Conservation (phyloP, 1,139 yeast species). For the Pichia terricola region DNA sequence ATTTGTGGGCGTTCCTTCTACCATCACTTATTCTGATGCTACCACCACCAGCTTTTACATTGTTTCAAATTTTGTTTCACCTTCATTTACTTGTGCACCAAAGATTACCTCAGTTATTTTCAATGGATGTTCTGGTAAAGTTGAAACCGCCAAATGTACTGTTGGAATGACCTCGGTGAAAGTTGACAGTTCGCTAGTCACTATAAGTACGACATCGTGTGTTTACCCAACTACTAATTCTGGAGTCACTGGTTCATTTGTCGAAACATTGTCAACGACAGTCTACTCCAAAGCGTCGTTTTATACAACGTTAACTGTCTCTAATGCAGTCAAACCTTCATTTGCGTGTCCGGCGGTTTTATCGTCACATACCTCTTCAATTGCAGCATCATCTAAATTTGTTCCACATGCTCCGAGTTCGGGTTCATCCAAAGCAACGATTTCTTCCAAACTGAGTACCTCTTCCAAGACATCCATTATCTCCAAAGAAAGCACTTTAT, state of each 20-base stretch:
- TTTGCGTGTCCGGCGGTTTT: neutral
- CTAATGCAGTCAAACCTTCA: neutral
- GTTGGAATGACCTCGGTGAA: neutral
- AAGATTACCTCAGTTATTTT: neutral
- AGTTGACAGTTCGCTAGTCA: constrained; percentile 1
- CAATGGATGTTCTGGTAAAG: constrained; percentile 5
- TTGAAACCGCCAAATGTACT: constrained; percentile 4
- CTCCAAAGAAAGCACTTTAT: neutral
- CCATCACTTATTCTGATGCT: neutral
- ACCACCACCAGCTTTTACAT: neutral
- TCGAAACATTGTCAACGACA: neutral
- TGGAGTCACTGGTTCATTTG: too few relatives aligned
- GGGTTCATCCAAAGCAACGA: neutral
- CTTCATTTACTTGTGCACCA: neutral
- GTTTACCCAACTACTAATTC: too few relatives aligned
- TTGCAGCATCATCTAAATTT: neutral
- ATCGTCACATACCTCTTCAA: neutral
- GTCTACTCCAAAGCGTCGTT: constrained; percentile 1
- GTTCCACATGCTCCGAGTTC: too few relatives aligned
- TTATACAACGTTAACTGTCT: neutral
- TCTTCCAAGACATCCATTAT: neutral
- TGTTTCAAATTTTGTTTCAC: neutral
- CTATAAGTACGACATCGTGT: neutral
- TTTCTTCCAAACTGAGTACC: neutral
- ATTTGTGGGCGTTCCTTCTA: neutral